Evolutionary conservation across 2,329 filamentous ascomycete species (phyloP), one percentile per base, ranked within the genome.

Genomic region (Trichoderma aggressivum): DNA sequence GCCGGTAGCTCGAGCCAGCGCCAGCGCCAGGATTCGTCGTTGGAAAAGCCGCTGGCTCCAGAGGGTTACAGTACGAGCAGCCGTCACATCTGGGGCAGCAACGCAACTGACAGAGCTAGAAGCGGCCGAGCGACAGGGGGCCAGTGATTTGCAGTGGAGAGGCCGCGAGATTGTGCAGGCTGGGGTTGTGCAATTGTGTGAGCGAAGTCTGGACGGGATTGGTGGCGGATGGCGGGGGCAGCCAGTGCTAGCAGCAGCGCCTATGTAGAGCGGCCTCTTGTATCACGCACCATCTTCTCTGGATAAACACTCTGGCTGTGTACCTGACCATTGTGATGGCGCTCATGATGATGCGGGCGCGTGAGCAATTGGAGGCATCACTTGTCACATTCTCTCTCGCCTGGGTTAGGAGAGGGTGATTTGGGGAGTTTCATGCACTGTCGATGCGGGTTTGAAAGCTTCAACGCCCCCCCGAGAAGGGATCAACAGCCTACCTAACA

Each of bases 131-230:
- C 43, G 58, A 59, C 70, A 39, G 58, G 60, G 60, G 70, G 59
- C 18, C n/a, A 10, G 24, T 68, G 60, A 58, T 60, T 58, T 59
- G 50, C 53, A 32, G 70, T 72, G 70, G 70, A 72, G 70, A 70
- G 65, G 50, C 70, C 60, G 70, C 50, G 55, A 72, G 61, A 72
- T 72, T 70, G 70, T 61, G 65, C 10, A 34, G 28, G 34, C 28
- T 47, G 59, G 62, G 70, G 55, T 43, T 43, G 62, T 7, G 53
- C 53, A 39, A 18, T 61, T 60, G 50, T 60, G 32, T 30, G 60
- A 47, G 34, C 18, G 47, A 21, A 18, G 39, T 24, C 28, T 14
- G 24, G 18, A 21, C 12, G 34, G 24, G 34, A 55, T 55, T 39
- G 56, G 28, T 34, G 30, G 55, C 7, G 24, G 61, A 60, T 55